These are phyloP conservation scores for Daedalea quercina DNA, from an alignment of 768 basidiomycete species.

Conservation along the genomic window DNA sequence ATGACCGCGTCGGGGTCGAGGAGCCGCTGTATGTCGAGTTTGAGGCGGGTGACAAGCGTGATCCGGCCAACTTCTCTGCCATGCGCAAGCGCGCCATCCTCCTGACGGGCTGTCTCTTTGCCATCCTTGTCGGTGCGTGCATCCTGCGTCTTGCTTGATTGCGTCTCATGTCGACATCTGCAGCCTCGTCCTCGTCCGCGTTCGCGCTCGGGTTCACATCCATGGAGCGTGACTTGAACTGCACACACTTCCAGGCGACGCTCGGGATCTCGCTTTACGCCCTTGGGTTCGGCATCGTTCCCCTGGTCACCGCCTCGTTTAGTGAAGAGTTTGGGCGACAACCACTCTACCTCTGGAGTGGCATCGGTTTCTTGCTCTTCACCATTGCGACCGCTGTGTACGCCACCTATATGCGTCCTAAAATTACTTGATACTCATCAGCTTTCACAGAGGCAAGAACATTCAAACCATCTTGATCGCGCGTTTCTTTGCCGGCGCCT, in stretches of 20 bases:
- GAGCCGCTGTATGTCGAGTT: conserved; percentile 27
- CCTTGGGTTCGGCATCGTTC: conserved; percentile 55
- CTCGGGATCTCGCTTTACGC: conserved; percentile 41
- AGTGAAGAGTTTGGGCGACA: conserved; percentile 70
- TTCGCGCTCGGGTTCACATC: conserved; percentile 51
- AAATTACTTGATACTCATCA: neutral
- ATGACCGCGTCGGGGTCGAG: conserved; percentile 1
- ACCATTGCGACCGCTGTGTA: conserved; percentile 42
- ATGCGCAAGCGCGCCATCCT: conserved; percentile 35
- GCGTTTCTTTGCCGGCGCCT: conserved; percentile 59
- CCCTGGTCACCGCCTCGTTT: conserved; percentile 60
- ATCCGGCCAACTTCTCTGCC: conserved; percentile 27
- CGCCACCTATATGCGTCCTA: conserved; percentile 3
- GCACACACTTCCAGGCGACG: conserved; percentile 23
- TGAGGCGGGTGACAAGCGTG: conserved; percentile 24
- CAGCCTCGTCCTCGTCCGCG: conserved; percentile 44
- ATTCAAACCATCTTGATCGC: conserved; percentile 60
- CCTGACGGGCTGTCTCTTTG: conserved; percentile 38
- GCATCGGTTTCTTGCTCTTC: conserved; percentile 41
- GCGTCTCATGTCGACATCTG: neutral
- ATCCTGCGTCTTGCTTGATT: neutral
- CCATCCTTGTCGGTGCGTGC: conserved; percentile 38
- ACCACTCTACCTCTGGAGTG: conserved; percentile 49
- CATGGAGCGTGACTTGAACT: conserved; percentile 41
- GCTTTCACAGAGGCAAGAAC: conserved; percentile 28